Evolutionary conservation across 352 stramenopile genomes (phyloP).

Genomic region (Phytophthora idaei): DNA sequence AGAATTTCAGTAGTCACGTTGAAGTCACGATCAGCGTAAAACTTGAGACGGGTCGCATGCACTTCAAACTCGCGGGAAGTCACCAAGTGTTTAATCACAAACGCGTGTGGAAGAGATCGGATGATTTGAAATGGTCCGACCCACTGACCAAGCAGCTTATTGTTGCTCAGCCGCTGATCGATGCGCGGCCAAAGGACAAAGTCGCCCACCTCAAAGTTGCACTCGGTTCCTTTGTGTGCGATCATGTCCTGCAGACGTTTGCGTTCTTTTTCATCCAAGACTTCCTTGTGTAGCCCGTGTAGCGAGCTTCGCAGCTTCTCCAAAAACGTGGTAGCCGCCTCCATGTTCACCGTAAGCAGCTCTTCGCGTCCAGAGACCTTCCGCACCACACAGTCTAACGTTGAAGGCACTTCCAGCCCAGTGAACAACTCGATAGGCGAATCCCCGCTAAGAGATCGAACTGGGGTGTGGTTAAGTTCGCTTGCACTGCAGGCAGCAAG

Average conservation of each 20-base stretch:
- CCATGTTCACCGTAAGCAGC: not conserved
- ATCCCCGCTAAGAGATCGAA: not conserved
- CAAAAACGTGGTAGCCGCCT: not conserved
- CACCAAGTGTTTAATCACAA: not conserved
- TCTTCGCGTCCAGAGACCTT: not conserved
- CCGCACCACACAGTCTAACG: not conserved
- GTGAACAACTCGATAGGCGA: not conserved
- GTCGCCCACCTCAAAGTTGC: not conserved
- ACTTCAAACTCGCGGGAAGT: not conserved
- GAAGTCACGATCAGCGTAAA: not conserved
- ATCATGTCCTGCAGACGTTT: not conserved
- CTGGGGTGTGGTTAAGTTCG: not conserved
- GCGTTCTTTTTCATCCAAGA: not conserved
- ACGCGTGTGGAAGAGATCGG: not conserved
- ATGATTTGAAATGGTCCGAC: not conserved
- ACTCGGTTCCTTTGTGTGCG: not conserved
- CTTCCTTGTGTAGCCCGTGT: not conserved
- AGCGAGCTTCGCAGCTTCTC: not conserved
- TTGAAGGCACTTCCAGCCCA: not conserved
- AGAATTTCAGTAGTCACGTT: not conserved
- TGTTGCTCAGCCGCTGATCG: not conserved
- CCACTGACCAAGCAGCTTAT: not conserved
- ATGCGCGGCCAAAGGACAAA: not conserved
- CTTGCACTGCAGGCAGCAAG: not conserved
- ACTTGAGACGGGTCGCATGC: not conserved